Percentiles rank a stretch among this genome's conserved stretches.
phyloP scores from a whole-genome alignment of 768 basidiomycete genomes.

The Boletus sp. region DNA sequence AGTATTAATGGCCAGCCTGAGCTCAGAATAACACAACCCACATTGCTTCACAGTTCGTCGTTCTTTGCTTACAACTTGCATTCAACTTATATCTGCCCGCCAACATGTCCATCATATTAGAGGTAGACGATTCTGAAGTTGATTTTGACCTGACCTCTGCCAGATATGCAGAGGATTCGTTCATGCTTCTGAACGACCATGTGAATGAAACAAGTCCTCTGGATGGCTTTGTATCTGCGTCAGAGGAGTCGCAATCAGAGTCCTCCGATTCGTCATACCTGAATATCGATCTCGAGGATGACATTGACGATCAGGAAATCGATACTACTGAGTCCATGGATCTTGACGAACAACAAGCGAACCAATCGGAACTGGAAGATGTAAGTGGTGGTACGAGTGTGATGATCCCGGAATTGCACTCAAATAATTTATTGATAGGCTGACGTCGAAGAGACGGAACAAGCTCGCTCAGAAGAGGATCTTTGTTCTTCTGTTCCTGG shows the following conservation, averaged over 20 bases:
- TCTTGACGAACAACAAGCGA: constrained; percentile 8
- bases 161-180: constrained; percentile 6
- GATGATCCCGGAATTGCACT: neutral
- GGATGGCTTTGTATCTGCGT: neutral
- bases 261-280: constrained; percentile 21
- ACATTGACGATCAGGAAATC: constrained; percentile 14
- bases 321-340: constrained; percentile 11
- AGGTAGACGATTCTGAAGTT: constrained; percentile 6
- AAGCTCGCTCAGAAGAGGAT: constrained; percentile 14
- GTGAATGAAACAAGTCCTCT: neutral
- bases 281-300: constrained; percentile 14
- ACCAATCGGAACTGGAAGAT: constrained; percentile 11
- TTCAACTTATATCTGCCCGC: neutral
- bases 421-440: constrained; percentile 6
- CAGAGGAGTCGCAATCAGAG: constrained; percentile 15
- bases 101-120: constrained; percentile 17
- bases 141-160: constrained; percentile 8
- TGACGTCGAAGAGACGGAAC: constrained; percentile 15
- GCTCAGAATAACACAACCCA: neutral
- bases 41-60: neutral
- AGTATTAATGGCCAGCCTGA: constrained; percentile 4
- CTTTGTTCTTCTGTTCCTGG: constrained; percentile 36
- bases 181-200: constrained; percentile 5
- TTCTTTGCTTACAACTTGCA: neutral
- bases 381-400: neutral